Evolutionary conservation across 768 basidiomycete species (phyloP), one percentile per base, ranked within the genome.

Genomic region (Trametes coccinea): DNA sequence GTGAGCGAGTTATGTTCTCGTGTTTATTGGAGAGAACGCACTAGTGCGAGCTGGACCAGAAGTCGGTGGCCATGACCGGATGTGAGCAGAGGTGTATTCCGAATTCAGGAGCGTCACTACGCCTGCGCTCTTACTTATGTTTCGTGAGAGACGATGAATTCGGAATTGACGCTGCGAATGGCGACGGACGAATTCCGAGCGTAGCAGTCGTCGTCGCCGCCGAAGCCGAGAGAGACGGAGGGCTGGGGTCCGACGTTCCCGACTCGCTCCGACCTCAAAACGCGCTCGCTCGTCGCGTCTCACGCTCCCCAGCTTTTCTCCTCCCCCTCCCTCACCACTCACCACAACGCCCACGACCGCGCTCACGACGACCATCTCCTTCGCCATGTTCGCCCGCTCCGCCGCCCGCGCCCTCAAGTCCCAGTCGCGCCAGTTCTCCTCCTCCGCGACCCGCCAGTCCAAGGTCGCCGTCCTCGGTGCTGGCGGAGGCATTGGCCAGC

Each of bases 401-500:
- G 84, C 84, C 69, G 72, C 80, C 72, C 88, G 88, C 67, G 71
- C 82, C 45, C 72, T 89, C 69, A 72, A 82, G 56, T 70, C 78
- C 49, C 81, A 81, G 40, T 73, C 85, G 63, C 86, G 89, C 71
- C 77, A 82, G 56, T 93, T 94, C 80, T 92, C 90, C 49, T 87
- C 91, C 30, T 87, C 88, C 27, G 79, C 84, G 29, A 72, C 86
- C 47, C 84, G 87, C 70, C 83, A 82, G 65, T 88, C 87, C 67
- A 95, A 95, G 81, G 96, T 97, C 75, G 91, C 92, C 53, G 95
- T 99, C 62, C 92, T 97, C 75, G 96, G 96, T 70, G 97, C 97
- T 63, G 96, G 93, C 70, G 96, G 96, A 83, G 96, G 96, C 77
- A 98, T 98, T 75, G 96, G 96, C 75, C 96, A 98, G 77, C 95